Evolutionary conservation across 345 rosid species (phyloP).

Genomic region (Gossypium herbaceum): DNA sequence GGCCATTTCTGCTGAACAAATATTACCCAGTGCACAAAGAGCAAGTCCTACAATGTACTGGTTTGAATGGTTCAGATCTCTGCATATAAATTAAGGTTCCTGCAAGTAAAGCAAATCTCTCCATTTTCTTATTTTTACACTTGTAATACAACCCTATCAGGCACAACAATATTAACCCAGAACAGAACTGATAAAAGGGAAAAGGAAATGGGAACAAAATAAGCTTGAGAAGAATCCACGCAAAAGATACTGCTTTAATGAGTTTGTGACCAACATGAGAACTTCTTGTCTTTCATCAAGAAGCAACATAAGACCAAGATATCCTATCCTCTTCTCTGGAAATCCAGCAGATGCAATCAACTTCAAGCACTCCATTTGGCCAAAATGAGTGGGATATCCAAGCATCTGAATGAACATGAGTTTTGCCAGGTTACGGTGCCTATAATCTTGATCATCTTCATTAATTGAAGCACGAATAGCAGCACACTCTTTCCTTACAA

Average conservation of each 20-base stretch:
- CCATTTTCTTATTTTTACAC: not conserved
- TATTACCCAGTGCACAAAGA: conserved; percentile 99
- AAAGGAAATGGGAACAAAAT: not conserved
- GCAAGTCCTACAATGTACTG: conserved; percentile 98
- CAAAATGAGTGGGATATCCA: conserved; percentile 98
- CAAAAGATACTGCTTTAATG: conserved; percentile 91
- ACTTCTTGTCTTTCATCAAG: conserved; percentile 99
- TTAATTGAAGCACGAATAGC: conserved; percentile 83
- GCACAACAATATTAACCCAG: not conserved
- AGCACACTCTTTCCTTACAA: conserved; percentile 96
- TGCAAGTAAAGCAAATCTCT: conserved; percentile 18
- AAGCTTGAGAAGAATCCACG: conserved; percentile 5
- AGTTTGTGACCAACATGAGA: conserved; percentile 95
- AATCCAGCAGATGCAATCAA: conserved; percentile 91
- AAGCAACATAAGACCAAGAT: conserved; percentile 94
- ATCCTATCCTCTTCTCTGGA: conserved; percentile 98
- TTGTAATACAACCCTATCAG: conserved; percentile 6
- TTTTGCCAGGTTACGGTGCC: conserved; percentile 92
- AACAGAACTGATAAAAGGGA: conserved; percentile 1
- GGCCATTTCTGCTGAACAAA: conserved; percentile 98
- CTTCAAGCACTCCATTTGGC: conserved; percentile 98
- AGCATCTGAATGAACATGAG: conserved; percentile 99
- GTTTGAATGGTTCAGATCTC: conserved; percentile 95
- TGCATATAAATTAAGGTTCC: conserved; percentile 57
- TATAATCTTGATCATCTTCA: conserved; percentile 81